A percentile compares a stretch with the other conserved stretches of the same genome.
These are phyloP conservation scores for Favolaschia claudopus DNA, from an alignment of 768 basidiomycete species.

Conservation along the genomic window DNA sequence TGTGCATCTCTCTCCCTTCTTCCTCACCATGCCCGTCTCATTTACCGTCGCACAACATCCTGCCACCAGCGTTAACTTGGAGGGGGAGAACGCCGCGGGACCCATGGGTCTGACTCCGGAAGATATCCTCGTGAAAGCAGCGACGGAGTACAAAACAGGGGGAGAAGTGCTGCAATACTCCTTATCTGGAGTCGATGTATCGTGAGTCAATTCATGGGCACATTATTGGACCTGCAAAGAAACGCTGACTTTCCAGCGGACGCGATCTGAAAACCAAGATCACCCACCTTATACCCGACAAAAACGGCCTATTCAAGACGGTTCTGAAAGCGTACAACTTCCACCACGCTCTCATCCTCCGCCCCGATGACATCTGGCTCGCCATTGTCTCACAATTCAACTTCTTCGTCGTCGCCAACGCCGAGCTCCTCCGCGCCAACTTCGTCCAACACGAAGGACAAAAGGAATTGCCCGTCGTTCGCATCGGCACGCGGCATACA, in stretches of 20 bases:
- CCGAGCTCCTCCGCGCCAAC: neutral
- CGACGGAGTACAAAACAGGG: neutral
- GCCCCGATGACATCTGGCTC: neutral
- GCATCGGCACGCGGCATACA: neutral
- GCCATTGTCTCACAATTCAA: neutral
- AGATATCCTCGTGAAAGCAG: neutral
- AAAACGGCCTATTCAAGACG: neutral
- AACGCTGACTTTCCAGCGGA: neutral
- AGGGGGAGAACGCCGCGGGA: neutral
- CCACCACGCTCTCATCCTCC: neutral
- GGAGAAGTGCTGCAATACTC: neutral
- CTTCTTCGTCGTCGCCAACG: neutral
- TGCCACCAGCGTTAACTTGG: neutral
- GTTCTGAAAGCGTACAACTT: neutral
- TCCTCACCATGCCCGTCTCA: constrained; percentile 1
- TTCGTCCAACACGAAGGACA: neutral
- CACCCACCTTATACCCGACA: neutral
- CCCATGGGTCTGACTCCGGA: neutral
- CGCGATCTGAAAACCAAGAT: neutral
- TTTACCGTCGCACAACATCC: neutral
- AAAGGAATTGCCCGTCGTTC: neutral
- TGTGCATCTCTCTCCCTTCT: neutral
- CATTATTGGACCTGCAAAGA: neutral
- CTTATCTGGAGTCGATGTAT: neutral
- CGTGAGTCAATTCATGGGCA: neutral